phyloP scores from a whole-genome alignment of 2,329 filamentous ascomycete genomes.

The Graphiopsis chlorocephala region DNA sequence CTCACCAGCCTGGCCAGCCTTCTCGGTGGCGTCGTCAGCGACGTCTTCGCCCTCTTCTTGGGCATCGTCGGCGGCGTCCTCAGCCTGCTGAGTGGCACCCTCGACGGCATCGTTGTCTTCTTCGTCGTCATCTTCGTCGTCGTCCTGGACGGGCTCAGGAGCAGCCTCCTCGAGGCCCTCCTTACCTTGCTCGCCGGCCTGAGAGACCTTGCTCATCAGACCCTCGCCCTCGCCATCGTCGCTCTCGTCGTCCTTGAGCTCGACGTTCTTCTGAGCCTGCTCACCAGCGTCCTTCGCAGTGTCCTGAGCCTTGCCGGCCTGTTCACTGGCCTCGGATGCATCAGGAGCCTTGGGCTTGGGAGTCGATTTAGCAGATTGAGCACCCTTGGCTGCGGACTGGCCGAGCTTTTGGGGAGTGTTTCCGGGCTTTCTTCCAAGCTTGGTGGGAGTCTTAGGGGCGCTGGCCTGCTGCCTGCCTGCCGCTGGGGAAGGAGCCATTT shows the following conservation, averaged over 20 bases:
- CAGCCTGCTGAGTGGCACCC: conserved; percentile 40
- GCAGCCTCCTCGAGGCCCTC: conserved; percentile 45
- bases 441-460: conserved; percentile 51
- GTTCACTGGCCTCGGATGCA: conserved; percentile 16
- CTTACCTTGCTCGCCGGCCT: conserved; percentile 44
- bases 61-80: conserved; percentile 44
- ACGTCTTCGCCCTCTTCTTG: conserved; percentile 34
- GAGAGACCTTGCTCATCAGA: conserved; percentile 46
- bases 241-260: conserved; percentile 38
- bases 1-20: conserved; percentile 38
- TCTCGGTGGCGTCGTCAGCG: conserved; percentile 44
- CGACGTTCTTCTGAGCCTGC: conserved; percentile 34
- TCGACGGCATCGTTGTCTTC: conserved; percentile 39
- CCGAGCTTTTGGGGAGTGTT: conserved; percentile 39
- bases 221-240: conserved; percentile 36
- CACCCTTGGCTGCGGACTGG: conserved; percentile 33
- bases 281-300: conserved; percentile 37
- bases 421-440: conserved; percentile 46
- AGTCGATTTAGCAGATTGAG: conserved; percentile 19
- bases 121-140: conserved; percentile 40
- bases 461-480: conserved; percentile 44
- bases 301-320: conserved; percentile 37
- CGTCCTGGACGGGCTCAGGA: conserved; percentile 46
- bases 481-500: conserved; percentile 51
- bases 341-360: conserved; percentile 28